phyloP scores from a whole-genome alignment of 805 yeast genomes.

The Metschnikowia corniflorae region DNA sequence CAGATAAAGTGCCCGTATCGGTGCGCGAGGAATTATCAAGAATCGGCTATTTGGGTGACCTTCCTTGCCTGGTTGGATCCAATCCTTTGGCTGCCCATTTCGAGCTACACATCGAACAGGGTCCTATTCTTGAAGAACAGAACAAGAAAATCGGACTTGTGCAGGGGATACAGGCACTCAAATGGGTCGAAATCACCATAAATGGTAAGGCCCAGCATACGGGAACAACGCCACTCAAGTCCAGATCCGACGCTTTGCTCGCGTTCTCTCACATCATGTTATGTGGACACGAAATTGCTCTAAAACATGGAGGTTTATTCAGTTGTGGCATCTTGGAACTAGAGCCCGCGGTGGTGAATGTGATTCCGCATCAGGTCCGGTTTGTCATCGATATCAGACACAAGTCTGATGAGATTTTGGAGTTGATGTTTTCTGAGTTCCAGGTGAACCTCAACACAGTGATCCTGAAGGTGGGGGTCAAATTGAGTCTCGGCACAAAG shows the following conservation, averaged over 20 bases:
- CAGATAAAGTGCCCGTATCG: conserved; percentile 44
- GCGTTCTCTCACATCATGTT: conserved; percentile 57
- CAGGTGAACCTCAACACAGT: conserved; percentile 35
- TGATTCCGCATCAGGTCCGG: conserved; percentile 58
- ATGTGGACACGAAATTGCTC: conserved; percentile 54
- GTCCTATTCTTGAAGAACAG: conserved; percentile 61
- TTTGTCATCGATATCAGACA: conserved; percentile 65
- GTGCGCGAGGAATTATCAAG: conserved; percentile 54
- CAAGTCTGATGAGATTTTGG: conserved; percentile 41
- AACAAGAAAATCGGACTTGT: conserved; percentile 61
- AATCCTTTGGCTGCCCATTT: conserved; percentile 67
- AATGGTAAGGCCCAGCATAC: conserved; percentile 68
- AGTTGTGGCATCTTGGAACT: conserved; percentile 57
- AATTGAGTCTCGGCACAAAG: conserved; percentile 38
- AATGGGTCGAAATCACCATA: conserved; percentile 57
- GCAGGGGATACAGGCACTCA: conserved; percentile 61
- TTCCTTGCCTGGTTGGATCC: conserved; percentile 43
- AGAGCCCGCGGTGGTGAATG: conserved; percentile 62
- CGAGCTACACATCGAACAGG: conserved; percentile 76
- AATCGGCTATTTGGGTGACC: conserved; percentile 59
- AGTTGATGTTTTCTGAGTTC: conserved; percentile 35
- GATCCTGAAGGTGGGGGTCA: conserved; percentile 27
- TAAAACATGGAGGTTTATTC: conserved; percentile 48
- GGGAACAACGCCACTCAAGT: conserved; percentile 65
- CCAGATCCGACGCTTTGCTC: conserved; percentile 59